Evolutionary conservation across 192 early-diverging fungal species (phyloP), one percentile per base, ranked within the genome.

Genomic region (Backusella tuberculispora): DNA sequence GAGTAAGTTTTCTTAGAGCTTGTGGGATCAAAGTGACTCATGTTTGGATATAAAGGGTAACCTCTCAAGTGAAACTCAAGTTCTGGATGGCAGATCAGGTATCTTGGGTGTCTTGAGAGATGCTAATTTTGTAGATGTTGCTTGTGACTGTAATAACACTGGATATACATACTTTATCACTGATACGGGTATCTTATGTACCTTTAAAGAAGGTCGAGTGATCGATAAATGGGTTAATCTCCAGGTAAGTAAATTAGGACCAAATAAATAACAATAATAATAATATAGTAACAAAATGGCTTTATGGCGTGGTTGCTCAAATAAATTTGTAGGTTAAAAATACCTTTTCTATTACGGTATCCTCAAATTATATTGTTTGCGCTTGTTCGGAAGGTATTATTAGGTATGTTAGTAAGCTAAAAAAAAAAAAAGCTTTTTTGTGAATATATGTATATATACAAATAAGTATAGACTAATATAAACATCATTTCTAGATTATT

Each of bases 151-250:
- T 34, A 81, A 78, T 69, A 76, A 71, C 19, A 38, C 44, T 65
- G 81, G 74, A 15, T 75, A 74, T 44, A 87, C 88, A 6, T 95
- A 95, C 74, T 83, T 88, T n/a, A 73, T 95, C 6, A 92, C 93
- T 8, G 86, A 88, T 6, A 87, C 84, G 14, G 94, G 94, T 15
- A 83, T 86, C 8, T 77, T 95, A 21, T 86, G 91, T 45, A 73
- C 90, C 38, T 92, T 95, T 48, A 85, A 88, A 38, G 87, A 90
- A 46, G 83, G 78, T 1, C 77, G 90, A 44, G 78, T 85, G 12
- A 80, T 94, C 79, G 91, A 93, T 69, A 94, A 92, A 77, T 95
- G 94, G 94, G 86, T 94, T n/a, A 86, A 94, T 77, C 78, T 94
- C 43, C 90, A 92, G 83, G 91, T 92, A 56, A 68, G 2, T 34